These are phyloP conservation scores for Aspergillus neotritici DNA, from an alignment of 2,329 filamentous ascomycete species.

Conservation along the genomic window DNA sequence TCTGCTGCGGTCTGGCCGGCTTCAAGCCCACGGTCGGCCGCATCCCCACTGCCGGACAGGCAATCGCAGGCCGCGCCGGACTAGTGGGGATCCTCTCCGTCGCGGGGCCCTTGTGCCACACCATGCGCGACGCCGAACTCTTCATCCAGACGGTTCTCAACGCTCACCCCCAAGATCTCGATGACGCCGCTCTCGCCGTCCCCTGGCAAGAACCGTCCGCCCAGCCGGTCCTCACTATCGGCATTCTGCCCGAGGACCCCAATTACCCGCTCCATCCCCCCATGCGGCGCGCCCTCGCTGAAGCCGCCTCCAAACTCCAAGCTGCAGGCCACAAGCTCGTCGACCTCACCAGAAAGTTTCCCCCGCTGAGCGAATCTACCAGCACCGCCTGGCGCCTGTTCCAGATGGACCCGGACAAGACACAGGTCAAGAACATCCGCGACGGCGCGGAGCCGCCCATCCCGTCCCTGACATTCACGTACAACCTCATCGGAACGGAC, in stretches of 20 bases:
- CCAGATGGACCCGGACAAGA: conserved; percentile 18
- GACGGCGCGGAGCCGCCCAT: conserved; percentile 16
- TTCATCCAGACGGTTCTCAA: conserved; percentile 9
- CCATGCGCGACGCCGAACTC: conserved; percentile 11
- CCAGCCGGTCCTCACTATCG: conserved; percentile 10
- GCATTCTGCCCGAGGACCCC: conserved; percentile 18
- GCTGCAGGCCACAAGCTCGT: conserved; percentile 17
- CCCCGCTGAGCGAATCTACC: conserved; percentile 5
- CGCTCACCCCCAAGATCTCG: conserved; percentile 6
- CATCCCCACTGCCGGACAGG: conserved; percentile 48
- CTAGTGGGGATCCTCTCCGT: conserved; percentile 16
- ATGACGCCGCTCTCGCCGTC: conserved; percentile 10
- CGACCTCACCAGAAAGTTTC: conserved; percentile 8
- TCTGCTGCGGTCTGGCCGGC: conserved; percentile 46
- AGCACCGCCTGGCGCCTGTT: conserved; percentile 17
- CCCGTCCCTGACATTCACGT: conserved; percentile 13
- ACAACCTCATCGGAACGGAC: conserved; percentile 4
- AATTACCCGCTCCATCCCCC: conserved; percentile 17
- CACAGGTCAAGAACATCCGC: conserved; percentile 12
- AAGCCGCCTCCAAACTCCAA: conserved; percentile 12
- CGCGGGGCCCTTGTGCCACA: conserved; percentile 18
- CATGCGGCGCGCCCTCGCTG: conserved; percentile 15
- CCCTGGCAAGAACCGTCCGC: conserved; percentile 7
- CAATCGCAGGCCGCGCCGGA: conserved; percentile 10
- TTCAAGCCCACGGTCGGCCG: conserved; percentile 44